phyloP scores from a whole-genome alignment of 73 alveolate genomes.

The Paramecium primaurelia region DNA sequence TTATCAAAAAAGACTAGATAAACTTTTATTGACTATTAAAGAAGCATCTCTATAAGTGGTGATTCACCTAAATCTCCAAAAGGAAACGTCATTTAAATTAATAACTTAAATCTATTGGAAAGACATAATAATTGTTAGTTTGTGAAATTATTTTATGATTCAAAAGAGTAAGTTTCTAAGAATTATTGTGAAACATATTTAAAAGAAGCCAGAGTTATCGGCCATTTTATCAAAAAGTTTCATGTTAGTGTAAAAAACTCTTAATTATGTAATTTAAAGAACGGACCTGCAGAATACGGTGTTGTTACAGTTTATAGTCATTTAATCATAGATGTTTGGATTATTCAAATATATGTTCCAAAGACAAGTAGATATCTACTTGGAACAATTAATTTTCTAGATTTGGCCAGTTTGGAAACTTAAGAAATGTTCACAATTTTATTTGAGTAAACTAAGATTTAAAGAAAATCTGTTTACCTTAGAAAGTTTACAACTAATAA shows the following conservation, averaged over 20 bases:
- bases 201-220: constrained; percentile 21
- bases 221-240: neutral
- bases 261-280: neutral
- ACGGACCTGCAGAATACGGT: neutral
- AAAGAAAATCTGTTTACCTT: neutral
- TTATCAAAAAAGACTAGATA: neutral
- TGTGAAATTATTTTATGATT: constrained; percentile 4
- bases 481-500: neutral
- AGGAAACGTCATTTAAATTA: neutral
- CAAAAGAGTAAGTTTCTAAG: neutral
- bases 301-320: constrained; percentile 28
- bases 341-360: neutral
- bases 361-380: constrained; percentile 25
- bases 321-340: constrained; percentile 30
- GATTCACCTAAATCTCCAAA: constrained; percentile 1
- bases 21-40: constrained; percentile 8
- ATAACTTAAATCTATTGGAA: constrained; percentile 18
- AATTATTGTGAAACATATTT: constrained; percentile 40
- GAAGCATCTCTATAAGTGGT: neutral
- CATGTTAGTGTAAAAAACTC: neutral
- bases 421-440: neutral
- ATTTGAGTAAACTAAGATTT: neutral
- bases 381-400: constrained; percentile 22
- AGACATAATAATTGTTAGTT: constrained; percentile 18
- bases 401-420: constrained; percentile 1